These are phyloP conservation scores for Ottelia alismoides DNA, from an alignment of 106 monocot genomes.

Conservation along the genomic window DNA sequence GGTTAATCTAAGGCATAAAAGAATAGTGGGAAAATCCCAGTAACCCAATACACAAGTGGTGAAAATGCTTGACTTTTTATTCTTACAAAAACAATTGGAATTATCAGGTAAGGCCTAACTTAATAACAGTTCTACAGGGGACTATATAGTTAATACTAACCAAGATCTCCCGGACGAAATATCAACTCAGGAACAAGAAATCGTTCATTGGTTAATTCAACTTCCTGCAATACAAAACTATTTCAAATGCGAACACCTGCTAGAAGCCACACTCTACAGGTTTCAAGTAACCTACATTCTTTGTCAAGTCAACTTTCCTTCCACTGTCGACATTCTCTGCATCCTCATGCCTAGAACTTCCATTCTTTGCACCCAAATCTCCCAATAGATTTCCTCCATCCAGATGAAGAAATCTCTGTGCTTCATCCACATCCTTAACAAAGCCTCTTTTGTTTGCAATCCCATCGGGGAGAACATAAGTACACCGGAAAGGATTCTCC, in stretches of 20 bases:
- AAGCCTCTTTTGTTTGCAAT: constrained; percentile 68
- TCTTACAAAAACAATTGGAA: too few species aligned
- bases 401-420: constrained; percentile 44
- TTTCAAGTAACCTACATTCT: constrained; percentile 56
- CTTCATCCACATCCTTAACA: constrained; percentile 74
- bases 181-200: constrained; percentile 96
- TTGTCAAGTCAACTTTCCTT: constrained; percentile 38
- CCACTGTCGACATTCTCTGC: constrained; percentile 24
- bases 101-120: too few species aligned
- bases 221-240: constrained; percentile 42
- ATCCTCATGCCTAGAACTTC: constrained; percentile 8
- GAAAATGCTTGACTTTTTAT: too few species aligned
- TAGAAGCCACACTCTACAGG: too few species aligned
- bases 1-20: too few species aligned
- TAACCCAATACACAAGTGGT: too few species aligned
- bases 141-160: too few species aligned
- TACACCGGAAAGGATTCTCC: constrained; percentile 74
- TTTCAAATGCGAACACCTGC: not conserved
- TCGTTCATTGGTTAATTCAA: constrained; percentile 76
- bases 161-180: constrained; percentile 78
- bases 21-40: too few species aligned
- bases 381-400: constrained; percentile 10
- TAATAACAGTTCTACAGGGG: too few species aligned
- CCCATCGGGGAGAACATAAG: constrained; percentile 96
- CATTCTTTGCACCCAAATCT: constrained; percentile 10